These are phyloP conservation scores for Dichotomopilus funicola DNA, from an alignment of 2,329 filamentous ascomycete species.

Conservation along the genomic window DNA sequence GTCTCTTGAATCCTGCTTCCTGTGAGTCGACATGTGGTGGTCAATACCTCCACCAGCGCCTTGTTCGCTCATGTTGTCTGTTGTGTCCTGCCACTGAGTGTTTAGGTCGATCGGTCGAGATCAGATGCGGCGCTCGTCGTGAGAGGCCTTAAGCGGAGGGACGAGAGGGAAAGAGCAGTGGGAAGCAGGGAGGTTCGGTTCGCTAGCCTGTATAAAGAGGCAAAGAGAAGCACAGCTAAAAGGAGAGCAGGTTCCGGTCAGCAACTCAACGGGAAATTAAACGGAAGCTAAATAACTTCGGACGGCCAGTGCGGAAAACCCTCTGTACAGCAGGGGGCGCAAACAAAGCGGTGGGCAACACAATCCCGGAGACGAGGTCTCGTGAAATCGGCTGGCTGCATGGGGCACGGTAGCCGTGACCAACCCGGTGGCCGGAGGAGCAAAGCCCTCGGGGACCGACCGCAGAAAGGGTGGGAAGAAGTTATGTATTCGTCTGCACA, in stretches of 20 bases:
- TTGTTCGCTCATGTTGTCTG: slow-evolving; percentile 40
- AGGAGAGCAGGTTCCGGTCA: too few relatives aligned
- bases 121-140: background rate
- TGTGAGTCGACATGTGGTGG: slow-evolving; percentile 34
- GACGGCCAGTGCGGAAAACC: slow-evolving; percentile 7
- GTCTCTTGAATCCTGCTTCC: slow-evolving; percentile 38
- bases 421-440: slow-evolving; percentile 11
- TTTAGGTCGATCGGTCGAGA: too few relatives aligned
- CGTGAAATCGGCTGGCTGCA: slow-evolving; percentile 24
- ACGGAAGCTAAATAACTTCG: slow-evolving; percentile 1
- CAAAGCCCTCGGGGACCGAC: background rate
- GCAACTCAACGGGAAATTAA: slow-evolving; percentile 6
- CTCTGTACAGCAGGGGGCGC: slow-evolving; percentile 12
- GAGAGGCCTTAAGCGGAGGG: background rate
- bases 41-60: slow-evolving; percentile 38
- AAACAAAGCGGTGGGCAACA: slow-evolving; percentile 21
- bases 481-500: background rate
- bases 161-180: background rate
- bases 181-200: background rate
- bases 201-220: slow-evolving; percentile 6
- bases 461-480: background rate
- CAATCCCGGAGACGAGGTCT: slow-evolving; percentile 20
- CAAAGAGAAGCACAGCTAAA: background rate
- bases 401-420: slow-evolving; percentile 20
- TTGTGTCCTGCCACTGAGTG: too few relatives aligned